Conservation (phyloP, 2,329 filamentous ascomycete species). For the Chrysoporthe cubensis region DNA sequence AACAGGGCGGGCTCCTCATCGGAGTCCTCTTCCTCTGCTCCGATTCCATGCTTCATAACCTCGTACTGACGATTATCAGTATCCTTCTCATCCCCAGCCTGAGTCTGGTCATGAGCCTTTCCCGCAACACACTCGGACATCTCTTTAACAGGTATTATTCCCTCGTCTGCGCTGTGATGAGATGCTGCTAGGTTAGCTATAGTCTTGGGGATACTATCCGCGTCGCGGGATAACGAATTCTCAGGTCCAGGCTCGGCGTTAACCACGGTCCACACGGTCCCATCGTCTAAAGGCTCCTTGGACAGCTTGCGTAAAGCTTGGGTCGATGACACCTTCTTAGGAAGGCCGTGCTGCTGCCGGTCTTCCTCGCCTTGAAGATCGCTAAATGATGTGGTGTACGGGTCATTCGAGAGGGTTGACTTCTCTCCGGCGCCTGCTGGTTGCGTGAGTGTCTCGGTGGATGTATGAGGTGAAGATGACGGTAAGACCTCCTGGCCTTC, state of each 20-base stretch:
- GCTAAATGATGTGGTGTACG: slow-evolving; percentile 34
- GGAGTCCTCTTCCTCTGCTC: slow-evolving; percentile 18
- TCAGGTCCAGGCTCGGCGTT: slow-evolving; percentile 27
- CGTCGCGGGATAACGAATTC: not conserved
- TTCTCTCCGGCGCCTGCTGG: slow-evolving; percentile 20
- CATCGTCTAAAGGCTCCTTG: slow-evolving; percentile 42
- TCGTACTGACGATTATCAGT: not conserved
- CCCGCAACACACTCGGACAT: slow-evolving; percentile 4
- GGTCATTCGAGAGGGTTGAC: slow-evolving; percentile 28
- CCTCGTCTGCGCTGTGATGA: not conserved
- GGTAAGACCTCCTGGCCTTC: slow-evolving; percentile 64
- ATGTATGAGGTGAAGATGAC: slow-evolving; percentile 56
- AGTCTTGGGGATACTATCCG: not conserved
- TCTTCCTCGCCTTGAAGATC: slow-evolving; percentile 40
- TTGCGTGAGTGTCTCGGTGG: slow-evolving; percentile 34
- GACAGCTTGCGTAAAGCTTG: slow-evolving; percentile 42
- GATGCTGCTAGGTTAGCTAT: not conserved
- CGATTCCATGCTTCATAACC: not conserved
- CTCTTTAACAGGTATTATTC: slow-evolving; percentile 6
- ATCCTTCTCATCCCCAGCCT: not conserved
- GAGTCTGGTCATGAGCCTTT: not conserved
- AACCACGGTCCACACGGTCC: slow-evolving; percentile 41
- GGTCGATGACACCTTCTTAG: slow-evolving; percentile 43
- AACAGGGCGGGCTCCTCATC: slow-evolving; percentile 24
- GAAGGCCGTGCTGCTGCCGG: slow-evolving; percentile 38